Percentiles rank a stretch among this genome's conserved stretches.
These are phyloP conservation scores for Papilionanthe hybrid DNA, from an alignment of 116 monocot genomes.

Conservation along the genomic window DNA sequence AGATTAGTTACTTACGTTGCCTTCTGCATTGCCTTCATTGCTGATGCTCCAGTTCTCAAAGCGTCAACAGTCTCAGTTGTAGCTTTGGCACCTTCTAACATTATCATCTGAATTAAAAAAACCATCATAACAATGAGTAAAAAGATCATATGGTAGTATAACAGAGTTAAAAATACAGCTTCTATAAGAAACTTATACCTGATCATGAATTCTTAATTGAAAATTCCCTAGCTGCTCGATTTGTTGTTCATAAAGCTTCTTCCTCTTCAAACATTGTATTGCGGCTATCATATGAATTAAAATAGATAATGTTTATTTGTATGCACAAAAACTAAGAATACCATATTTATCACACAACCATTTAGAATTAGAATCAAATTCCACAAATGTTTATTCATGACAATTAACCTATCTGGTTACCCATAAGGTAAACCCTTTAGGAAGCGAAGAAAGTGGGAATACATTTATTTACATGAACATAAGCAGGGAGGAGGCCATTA, in stretches of 20 bases:
- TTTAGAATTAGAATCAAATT: not conserved
- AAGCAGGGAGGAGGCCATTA: not conserved
- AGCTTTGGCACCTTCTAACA: slow-evolving; percentile 71
- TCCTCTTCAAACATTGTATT: slow-evolving; percentile 36
- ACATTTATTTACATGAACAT: not conserved
- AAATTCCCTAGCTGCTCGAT: slow-evolving; percentile 34
- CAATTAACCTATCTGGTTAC: not conserved
- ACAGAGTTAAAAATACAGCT: not conserved
- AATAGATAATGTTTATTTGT: not conserved
- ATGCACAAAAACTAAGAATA: not conserved
- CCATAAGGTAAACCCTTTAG: not conserved
- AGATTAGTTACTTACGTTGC: slow-evolving; percentile 39
- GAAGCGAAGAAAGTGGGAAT: not conserved
- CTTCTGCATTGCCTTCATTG: slow-evolving; percentile 77
- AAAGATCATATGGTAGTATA: not conserved
- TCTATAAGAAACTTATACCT: slow-evolving; percentile 16
- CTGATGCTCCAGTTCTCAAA: slow-evolving; percentile 60
- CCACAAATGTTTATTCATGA: not conserved
- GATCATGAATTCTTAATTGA: slow-evolving; percentile 31
- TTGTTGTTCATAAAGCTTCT: slow-evolving; percentile 33
- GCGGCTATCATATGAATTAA: slow-evolving; percentile 16
- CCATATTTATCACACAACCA: not conserved
- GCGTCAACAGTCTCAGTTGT: slow-evolving; percentile 77
- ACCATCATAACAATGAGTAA: not conserved
- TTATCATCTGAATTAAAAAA: slow-evolving; percentile 40